phyloP scores from a whole-genome alignment of 2,329 filamentous ascomycete species.

The Passalora sequoiae region DNA sequence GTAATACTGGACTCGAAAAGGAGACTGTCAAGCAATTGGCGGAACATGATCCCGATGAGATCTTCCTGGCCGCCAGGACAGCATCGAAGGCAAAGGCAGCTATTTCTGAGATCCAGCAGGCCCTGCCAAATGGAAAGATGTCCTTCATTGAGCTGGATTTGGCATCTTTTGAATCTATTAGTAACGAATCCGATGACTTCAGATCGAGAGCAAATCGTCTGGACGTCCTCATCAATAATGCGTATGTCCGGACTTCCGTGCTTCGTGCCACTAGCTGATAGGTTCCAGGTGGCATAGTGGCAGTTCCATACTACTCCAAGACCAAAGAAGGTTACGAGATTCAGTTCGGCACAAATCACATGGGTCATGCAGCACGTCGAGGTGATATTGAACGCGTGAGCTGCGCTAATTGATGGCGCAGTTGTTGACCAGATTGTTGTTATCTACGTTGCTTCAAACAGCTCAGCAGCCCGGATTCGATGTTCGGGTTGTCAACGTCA shows the following conservation, averaged over 20 bases:
- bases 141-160: slow-evolving; percentile 48
- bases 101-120: slow-evolving; percentile 37
- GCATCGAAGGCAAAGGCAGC: slow-evolving; percentile 40
- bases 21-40: slow-evolving; percentile 44
- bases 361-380: slow-evolving; percentile 50
- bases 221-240: slow-evolving; percentile 28
- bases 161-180: slow-evolving; percentile 48
- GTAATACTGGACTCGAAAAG: slow-evolving; percentile 47
- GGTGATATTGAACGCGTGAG: no score
- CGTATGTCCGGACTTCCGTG: slow-evolving; percentile 6
- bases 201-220: slow-evolving; percentile 36
- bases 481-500: slow-evolving; percentile 45
- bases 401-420: no score
- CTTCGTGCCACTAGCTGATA: slow-evolving; percentile 32
- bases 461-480: slow-evolving; percentile 33
- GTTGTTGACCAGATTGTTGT: slow-evolving; percentile 43
- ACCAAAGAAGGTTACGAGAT: slow-evolving; percentile 49
- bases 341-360: slow-evolving; percentile 48
- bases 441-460: slow-evolving; percentile 42
- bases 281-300: slow-evolving; percentile 37
- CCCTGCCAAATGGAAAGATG: slow-evolving; percentile 37
- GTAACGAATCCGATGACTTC: slow-evolving; percentile 40
- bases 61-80: slow-evolving; percentile 46
- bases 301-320: slow-evolving; percentile 29
- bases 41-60: slow-evolving; percentile 41